Evolutionary conservation across 768 basidiomycete genomes (phyloP).

Genomic region (Termitomyces sp.): DNA sequence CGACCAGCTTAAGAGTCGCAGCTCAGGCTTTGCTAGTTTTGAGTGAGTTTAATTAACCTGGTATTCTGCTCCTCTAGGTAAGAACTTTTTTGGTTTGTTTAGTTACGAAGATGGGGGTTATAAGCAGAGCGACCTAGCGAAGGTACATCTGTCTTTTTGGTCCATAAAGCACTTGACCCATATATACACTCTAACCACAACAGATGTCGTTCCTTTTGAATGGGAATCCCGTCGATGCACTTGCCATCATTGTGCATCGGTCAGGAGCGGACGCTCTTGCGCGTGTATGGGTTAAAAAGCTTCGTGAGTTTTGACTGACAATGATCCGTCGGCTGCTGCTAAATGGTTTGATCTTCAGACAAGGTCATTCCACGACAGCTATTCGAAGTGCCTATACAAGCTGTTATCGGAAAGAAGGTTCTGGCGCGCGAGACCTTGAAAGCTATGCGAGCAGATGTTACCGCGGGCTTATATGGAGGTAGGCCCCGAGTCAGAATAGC

Average conservation of each 20-base stretch:
- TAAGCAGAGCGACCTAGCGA: slow-evolving; percentile 69
- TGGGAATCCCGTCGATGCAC: slow-evolving; percentile 83
- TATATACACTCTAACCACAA: neutral
- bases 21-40: slow-evolving; percentile 88
- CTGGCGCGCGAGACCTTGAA: slow-evolving; percentile 87
- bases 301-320: slow-evolving; percentile 50
- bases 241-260: slow-evolving; percentile 87
- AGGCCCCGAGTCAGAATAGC: slow-evolving; percentile 4
- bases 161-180: neutral
- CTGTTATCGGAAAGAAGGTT: slow-evolving; percentile 79
- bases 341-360: slow-evolving; percentile 35
- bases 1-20: slow-evolving; percentile 88
- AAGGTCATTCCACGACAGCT: slow-evolving; percentile 90
- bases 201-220: slow-evolving; percentile 93
- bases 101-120: slow-evolving; percentile 97
- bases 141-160: slow-evolving; percentile 38
- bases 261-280: slow-evolving; percentile 73
- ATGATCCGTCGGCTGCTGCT: neutral
- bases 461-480: slow-evolving; percentile 91
- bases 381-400: slow-evolving; percentile 95
- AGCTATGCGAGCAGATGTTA: slow-evolving; percentile 86
- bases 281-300: slow-evolving; percentile 83
- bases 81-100: slow-evolving; percentile 1
- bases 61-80: neutral
- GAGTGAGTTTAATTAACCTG: slow-evolving; percentile 46